Base-by-base conservation (phyloP, 164 flowering plant genomes). In the Aristolochia californica region DNA sequence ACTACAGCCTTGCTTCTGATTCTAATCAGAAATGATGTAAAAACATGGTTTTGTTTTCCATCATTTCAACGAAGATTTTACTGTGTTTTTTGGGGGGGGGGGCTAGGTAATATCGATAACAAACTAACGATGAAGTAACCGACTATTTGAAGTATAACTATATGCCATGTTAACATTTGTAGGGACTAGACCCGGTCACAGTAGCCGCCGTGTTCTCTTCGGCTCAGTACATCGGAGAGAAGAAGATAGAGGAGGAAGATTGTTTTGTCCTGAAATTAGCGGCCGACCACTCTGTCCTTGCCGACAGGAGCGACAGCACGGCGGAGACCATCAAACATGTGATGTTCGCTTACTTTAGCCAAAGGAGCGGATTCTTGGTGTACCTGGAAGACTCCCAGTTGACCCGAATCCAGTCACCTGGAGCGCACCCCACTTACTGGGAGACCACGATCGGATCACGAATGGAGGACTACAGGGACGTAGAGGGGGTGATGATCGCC, bases 311-410 rank as follows among this genome's bases (percentile, higher is more conserved):
- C 26, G 96, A 88, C 51, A 70, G 52, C 68, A 78, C 81, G 1
- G 90, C 93, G 1, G 96, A 88, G 78, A 82, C 77, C 78, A 88
- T 88, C 76, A 88, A 83, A 59, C 96, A 88, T 57, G 83, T 72
- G 5, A 67, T 78, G 5, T 66, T 78, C 15, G 96, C 93, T 22
- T 83, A 82, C 78, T 85, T 88, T 61, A 85, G 96, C 73, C 96
- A 88, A 59, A 76, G 76, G 59, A 83, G 76, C 61, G 96, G 96
- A 0, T 66, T 88, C 28, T 75, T 88, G 0, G 83, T 83, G 23
- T 76, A 74, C 69, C 60, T 85, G 4, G 96, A 85, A 62, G 96
- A 88, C 72, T 83, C 96, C 0, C 78, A 76, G 70, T 59, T 85
- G 58, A 88, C 86, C 1, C 70, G 96, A 60, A 77, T 83, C 28